Percentiles rank a stretch among this genome's conserved stretches.
Evolutionary conservation across 2,329 filamentous ascomycete species (phyloP).

Genomic region (Juglanconis juglandina): DNA sequence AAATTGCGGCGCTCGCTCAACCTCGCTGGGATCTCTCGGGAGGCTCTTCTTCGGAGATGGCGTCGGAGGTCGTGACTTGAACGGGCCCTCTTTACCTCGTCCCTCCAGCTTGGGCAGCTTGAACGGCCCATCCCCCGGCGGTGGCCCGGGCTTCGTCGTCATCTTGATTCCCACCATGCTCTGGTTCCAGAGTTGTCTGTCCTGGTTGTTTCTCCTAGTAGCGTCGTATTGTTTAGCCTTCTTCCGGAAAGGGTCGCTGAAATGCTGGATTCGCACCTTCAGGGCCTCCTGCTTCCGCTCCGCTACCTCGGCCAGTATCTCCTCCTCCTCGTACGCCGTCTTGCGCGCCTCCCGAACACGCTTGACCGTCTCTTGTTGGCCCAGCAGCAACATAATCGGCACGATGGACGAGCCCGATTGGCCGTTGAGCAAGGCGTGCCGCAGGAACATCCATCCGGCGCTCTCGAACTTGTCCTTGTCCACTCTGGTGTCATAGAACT

Average conservation of each 20-base stretch:
- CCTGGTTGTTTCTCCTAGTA: not conserved
- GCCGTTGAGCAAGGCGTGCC: slow-evolving; percentile 29
- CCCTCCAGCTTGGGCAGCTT: not conserved
- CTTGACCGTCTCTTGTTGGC: slow-evolving; percentile 26
- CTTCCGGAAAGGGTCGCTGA: no score
- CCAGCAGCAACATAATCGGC: slow-evolving; percentile 27
- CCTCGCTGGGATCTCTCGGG: not conserved
- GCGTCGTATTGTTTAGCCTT: not conserved
- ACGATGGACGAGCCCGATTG: slow-evolving; percentile 24
- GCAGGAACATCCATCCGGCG: slow-evolving; percentile 25
- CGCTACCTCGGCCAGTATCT: not conserved
- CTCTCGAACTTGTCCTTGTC: slow-evolving; percentile 4
- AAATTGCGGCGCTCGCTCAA: not conserved
- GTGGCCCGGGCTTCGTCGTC: not conserved
- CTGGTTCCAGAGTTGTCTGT: slow-evolving; percentile 2
- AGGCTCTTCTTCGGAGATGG: not conserved
- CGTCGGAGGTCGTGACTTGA: not conserved
- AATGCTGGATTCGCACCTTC: not conserved
- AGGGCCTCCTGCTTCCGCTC: not conserved
- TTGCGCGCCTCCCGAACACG: slow-evolving; percentile 20
- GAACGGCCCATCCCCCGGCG: not conserved
- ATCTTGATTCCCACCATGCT: not conserved
- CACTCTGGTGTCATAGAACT: slow-evolving; percentile 9
- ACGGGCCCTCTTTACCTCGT: slow-evolving; percentile 1
- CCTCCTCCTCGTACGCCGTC: not conserved